Evolutionary conservation across 1,139 yeast genomes (phyloP), one percentile per base, ranked within the genome.

Genomic region (Entelexis paramagnoliae): DNA sequence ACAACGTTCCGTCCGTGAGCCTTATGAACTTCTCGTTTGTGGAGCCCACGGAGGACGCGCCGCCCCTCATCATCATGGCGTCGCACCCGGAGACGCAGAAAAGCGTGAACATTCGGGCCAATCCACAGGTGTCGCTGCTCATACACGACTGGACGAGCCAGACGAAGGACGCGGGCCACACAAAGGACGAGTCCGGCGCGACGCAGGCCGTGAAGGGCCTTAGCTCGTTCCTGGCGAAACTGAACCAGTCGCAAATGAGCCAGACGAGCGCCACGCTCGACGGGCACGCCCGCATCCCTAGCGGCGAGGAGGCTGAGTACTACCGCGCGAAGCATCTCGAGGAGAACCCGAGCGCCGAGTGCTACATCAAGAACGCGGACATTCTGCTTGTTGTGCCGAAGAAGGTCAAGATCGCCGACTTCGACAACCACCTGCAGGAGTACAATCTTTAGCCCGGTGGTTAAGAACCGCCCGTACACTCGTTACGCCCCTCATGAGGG

Each of bases 11-110:
- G 8, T 93, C 88, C 60, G 94, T 87, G 2, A 77, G 91, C 13
- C 74, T 88, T 59, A 88, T 88, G 96, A 88, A 86, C 67, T 88
- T 84, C 65, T 80, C 91, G 4, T 85, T 79, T 59, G 65, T 80
- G 11, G 65, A 64, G 33, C 59, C 62, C 9, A 71, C 67, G 13
- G 66, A 68, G 7, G 63, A 65, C 5, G 74, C 74, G 30, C 55
- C 54, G 51, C 66, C 74, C 7, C 73, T 75, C 55, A 76, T 87
- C 48, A 77, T 88, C 34, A 71, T 88, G 54, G 78, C 94, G 7
- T 80, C 94, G 1, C 81, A 81, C 1, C 75, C 73, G 55, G 68
- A 75, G 51, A 84, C 96, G 4, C 79, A 79, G 52, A 88, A 87
- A 66, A 84, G 75, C 65, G 67, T 74, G 38, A 86, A 88, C 65